Base-by-base conservation (phyloP, 805 yeast species). In the Candida germanica region DNA sequence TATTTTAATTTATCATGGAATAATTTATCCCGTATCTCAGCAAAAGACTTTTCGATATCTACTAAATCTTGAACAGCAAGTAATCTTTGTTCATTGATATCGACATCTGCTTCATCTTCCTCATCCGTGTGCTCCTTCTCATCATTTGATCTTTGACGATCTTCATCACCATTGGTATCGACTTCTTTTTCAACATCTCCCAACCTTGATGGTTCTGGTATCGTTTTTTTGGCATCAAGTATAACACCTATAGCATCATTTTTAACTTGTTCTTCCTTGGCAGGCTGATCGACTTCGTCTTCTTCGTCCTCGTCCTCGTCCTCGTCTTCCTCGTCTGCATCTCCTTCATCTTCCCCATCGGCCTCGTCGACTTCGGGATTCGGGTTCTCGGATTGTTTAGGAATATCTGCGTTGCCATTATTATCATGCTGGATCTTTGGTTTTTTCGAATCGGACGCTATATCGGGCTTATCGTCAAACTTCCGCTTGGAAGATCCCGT, bases 31-130 rank as follows among this genome's bases (percentile, higher is more conserved):
- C 96, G 77, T 38, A 91, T 68, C 43, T 75, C 71, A 5, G 98
- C 97, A 69, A 89, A 93, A 36, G 83, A 83, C 27, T 81, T 68
- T 56, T 93, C 98, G 39, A 93, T 87, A 16, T 75, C 77, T 2
- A 88, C 82, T 35, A 93, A 75, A 35, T 77, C 83, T 33, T 75
- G 73, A 35, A 91, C 66, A 2, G 95, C 95, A 17, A 72, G 69
- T 38, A 73, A 69, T 10, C 93, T 45, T 42, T 65, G 69, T 38
- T 65, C 67, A 39, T 64, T 67, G 32, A 64, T 38, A 29, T 54
- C 54, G 3, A 49, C 47, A 18, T 42, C 51, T 5, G 50, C 49
- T 17, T 34, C 38, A 5, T 43, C 47, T 1, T 42, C 45, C 16
- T 35, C 43, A 13, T 33, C 44, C 1, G 38, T 48, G 1, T 31